A percentile compares a stretch with the other conserved stretches of the same genome.
Evolutionary conservation across 108 stramenopile genomes (phyloP).

Genomic region (Bacterosira constricta): DNA sequence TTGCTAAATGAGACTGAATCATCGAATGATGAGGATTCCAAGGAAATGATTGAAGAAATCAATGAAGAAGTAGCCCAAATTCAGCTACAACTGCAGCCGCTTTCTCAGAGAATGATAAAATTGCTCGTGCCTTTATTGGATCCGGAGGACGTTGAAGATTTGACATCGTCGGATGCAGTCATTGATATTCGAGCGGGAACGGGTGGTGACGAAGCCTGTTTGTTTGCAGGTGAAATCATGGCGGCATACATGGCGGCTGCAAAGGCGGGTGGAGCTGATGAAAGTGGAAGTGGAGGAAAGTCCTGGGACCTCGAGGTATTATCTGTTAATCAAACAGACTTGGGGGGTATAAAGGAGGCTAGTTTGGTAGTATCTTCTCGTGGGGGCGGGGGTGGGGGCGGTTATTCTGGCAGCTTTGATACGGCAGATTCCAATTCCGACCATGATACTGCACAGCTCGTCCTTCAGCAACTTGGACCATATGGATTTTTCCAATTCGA

Average conservation of each 20-base stretch:
- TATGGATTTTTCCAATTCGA: constrained; percentile 93
- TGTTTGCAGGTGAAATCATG: constrained; percentile 90
- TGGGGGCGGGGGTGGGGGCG: constrained; percentile 37
- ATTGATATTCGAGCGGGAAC: constrained; percentile 96
- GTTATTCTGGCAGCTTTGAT: background rate
- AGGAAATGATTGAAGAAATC: constrained; percentile 56
- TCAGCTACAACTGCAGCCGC: background rate
- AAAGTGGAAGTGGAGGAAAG: constrained; percentile 24
- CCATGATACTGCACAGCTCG: constrained; percentile 33
- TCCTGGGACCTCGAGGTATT: constrained; percentile 73
- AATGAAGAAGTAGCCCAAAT: constrained; percentile 18
- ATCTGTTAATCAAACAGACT: constrained; percentile 65
- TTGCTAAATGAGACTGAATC: constrained; percentile 56
- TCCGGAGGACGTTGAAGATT: constrained; percentile 63
- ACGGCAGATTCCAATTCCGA: background rate
- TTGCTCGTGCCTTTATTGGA: constrained; percentile 70
- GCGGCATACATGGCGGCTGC: constrained; percentile 85
- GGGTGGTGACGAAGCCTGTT: constrained; percentile 93
- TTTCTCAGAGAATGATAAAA: constrained; percentile 56
- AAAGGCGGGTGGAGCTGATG: constrained; percentile 37
- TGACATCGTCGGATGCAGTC: constrained; percentile 72
- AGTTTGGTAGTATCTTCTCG: constrained; percentile 58
- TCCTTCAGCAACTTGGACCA: constrained; percentile 59
- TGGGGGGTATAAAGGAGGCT: constrained; percentile 82
- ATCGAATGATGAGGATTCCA: constrained; percentile 57